Conservation (phyloP, 495 filamentous ascomycete species). For the Gamarada debralockiae region DNA sequence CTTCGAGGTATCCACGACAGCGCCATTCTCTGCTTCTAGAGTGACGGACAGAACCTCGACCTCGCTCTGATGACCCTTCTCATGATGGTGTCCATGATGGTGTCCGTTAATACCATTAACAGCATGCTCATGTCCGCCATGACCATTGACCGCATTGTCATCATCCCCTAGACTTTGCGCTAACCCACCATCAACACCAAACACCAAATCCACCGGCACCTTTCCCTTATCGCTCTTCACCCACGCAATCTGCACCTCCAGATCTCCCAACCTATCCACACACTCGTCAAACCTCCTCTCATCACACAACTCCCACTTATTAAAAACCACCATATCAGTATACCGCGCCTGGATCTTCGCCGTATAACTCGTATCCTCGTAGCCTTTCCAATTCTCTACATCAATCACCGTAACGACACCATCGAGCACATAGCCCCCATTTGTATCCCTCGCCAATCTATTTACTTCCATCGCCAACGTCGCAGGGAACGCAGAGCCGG, state of each 20-base stretch:
- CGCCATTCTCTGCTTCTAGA: slow-evolving; percentile 37
- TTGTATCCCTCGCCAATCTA: slow-evolving; percentile 61
- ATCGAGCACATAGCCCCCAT: slow-evolving; percentile 68
- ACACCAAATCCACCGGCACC: slow-evolving; percentile 71
- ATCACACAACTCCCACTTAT: slow-evolving; percentile 82
- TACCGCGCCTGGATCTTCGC: slow-evolving; percentile 83
- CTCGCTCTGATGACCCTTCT: slow-evolving; percentile 67
- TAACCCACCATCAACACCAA: slow-evolving; percentile 82
- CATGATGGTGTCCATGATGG: slow-evolving; percentile 36
- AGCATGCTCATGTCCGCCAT: slow-evolving; percentile 37
- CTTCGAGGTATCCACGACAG: slow-evolving; percentile 58
- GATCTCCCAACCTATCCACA: slow-evolving; percentile 78
- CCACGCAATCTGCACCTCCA: slow-evolving; percentile 75
- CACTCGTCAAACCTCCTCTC: slow-evolving; percentile 77
- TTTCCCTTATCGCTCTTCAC: slow-evolving; percentile 76
- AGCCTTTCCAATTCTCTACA: slow-evolving; percentile 95
- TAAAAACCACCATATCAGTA: slow-evolving; percentile 90
- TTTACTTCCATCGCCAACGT: slow-evolving; percentile 94
- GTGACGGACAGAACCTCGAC: slow-evolving; percentile 85
- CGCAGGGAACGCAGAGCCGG: slow-evolving; percentile 81
- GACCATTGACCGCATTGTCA: slow-evolving; percentile 22
- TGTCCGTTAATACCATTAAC: no score
- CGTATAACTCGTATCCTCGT: slow-evolving; percentile 86
- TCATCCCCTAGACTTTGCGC: slow-evolving; percentile 52
- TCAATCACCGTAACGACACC: slow-evolving; percentile 92